Percentiles rank a stretch among this genome's conserved stretches.
Evolutionary conservation across 225 moss, liverwort and hornwort species (phyloP).

Genomic region (Pseudisothecium myosuroides): DNA sequence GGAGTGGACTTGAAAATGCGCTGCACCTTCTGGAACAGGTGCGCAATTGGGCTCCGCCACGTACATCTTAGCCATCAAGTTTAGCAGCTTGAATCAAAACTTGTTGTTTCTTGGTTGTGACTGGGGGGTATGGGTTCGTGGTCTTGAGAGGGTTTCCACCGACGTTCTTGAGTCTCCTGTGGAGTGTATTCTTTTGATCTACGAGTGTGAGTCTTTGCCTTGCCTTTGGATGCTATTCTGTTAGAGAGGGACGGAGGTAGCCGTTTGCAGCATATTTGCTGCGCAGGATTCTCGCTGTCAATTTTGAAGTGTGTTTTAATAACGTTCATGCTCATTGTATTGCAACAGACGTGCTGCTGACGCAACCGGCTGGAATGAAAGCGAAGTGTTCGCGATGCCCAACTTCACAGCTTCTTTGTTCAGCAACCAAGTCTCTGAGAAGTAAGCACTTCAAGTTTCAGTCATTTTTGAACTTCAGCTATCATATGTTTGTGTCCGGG

Average conservation of each 20-base stretch:
- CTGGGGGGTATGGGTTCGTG: neutral
- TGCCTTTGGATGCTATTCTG: no score
- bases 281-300: neutral
- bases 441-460: neutral
- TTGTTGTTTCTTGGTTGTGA: neutral
- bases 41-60: neutral
- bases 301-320: neutral
- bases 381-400: slow-evolving; percentile 27
- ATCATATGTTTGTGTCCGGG: neutral
- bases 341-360: slow-evolving; percentile 27
- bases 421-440: slow-evolving; percentile 13
- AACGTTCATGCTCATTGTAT: neutral
- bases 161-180: neutral
- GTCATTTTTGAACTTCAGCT: neutral
- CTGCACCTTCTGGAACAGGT: slow-evolving; percentile 54
- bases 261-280: neutral
- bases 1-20: slow-evolving; percentile 34
- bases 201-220: neutral
- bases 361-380: slow-evolving; percentile 33
- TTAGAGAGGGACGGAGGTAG: neutral
- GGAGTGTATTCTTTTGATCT: no score
- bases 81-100: neutral
- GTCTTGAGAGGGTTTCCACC: neutral
- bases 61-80: neutral
- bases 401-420: slow-evolving; percentile 29